Conservation (phyloP, 2,329 filamentous ascomycete species). For the Aschersonia sp. region DNA sequence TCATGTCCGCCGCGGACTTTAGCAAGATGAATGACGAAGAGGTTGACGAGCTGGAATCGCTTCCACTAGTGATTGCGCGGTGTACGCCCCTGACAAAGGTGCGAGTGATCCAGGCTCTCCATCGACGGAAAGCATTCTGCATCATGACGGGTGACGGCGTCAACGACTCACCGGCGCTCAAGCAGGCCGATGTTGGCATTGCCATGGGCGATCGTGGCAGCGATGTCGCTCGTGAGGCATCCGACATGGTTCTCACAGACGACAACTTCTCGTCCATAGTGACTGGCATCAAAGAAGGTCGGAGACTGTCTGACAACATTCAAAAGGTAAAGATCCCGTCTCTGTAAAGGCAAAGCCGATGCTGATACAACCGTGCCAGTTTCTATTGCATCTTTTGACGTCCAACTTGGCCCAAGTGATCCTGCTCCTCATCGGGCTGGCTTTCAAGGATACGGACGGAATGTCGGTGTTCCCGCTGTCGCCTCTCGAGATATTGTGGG, state of each 20-base stretch:
- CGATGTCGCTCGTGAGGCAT: slow-evolving; percentile 66
- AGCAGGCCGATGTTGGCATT: slow-evolving; percentile 60
- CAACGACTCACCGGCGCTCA: slow-evolving; percentile 60
- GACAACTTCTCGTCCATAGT: slow-evolving; percentile 78
- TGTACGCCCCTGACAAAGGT: slow-evolving; percentile 60
- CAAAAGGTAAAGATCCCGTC: slow-evolving; percentile 39
- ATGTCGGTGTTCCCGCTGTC: slow-evolving; percentile 56
- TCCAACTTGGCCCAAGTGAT: slow-evolving; percentile 59
- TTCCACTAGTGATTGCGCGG: slow-evolving; percentile 54
- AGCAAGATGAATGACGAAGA: slow-evolving; percentile 46
- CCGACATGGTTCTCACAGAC: slow-evolving; percentile 77
- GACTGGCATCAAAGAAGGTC: slow-evolving; percentile 56
- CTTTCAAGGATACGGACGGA: slow-evolving; percentile 45
- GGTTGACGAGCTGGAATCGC: slow-evolving; percentile 42
- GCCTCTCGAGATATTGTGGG: slow-evolving; percentile 62
- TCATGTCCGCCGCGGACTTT: slow-evolving; percentile 50
- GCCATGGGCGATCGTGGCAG: slow-evolving; percentile 59
- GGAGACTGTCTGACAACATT: slow-evolving; percentile 57
- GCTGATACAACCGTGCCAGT: slow-evolving; percentile 19
- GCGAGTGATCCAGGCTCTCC: slow-evolving; percentile 62
- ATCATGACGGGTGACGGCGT: slow-evolving; percentile 66
- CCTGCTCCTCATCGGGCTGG: slow-evolving; percentile 52
- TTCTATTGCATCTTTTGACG: slow-evolving; percentile 49
- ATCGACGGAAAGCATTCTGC: slow-evolving; percentile 51
- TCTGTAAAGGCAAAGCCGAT: too few species aligned